Percentiles rank a stretch among this genome's conserved stretches.
These are phyloP conservation scores for Botrytis fabae DNA, from an alignment of 2,329 filamentous ascomycete genomes.

Conservation along the genomic window DNA sequence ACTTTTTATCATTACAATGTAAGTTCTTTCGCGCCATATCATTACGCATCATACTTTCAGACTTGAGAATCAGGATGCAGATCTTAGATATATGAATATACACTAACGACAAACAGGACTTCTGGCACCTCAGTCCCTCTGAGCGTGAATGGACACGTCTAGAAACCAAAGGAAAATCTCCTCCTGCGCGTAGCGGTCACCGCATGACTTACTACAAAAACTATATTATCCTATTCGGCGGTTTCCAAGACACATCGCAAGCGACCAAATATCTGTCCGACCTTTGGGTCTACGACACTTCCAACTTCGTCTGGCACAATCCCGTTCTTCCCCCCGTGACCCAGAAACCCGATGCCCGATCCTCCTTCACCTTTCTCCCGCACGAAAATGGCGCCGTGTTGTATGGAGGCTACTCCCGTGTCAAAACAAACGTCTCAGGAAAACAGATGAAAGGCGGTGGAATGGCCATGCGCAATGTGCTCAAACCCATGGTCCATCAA, in stretches of 20 bases:
- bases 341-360: slow-evolving; percentile 85
- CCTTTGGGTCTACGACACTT: slow-evolving; percentile 92
- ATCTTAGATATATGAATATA: neutral
- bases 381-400: slow-evolving; percentile 88
- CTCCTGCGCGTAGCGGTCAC: slow-evolving; percentile 85
- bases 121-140: slow-evolving; percentile 86
- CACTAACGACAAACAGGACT: slow-evolving; percentile 43
- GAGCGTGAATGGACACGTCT: slow-evolving; percentile 88
- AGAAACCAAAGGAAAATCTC: slow-evolving; percentile 74
- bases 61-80: neutral
- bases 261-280: slow-evolving; percentile 93
- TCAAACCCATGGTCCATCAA: slow-evolving; percentile 88
- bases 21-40: slow-evolving; percentile 22
- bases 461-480: slow-evolving; percentile 66
- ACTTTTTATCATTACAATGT: slow-evolving; percentile 98
- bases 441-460: slow-evolving; percentile 63
- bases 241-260: slow-evolving; percentile 95
- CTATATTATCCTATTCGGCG: slow-evolving; percentile 92
- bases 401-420: slow-evolving; percentile 89
- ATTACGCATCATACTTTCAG: neutral
- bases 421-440: slow-evolving; percentile 68
- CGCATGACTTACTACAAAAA: slow-evolving; percentile 97
- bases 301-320: slow-evolving; percentile 80
- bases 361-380: slow-evolving; percentile 87
- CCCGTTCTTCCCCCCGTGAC: slow-evolving; percentile 74